Percentiles rank a stretch among this genome's conserved stretches.
These are phyloP conservation scores for Alternaria alternata DNA, from an alignment of 2,329 filamentous ascomycete genomes.

Conservation along the genomic window DNA sequence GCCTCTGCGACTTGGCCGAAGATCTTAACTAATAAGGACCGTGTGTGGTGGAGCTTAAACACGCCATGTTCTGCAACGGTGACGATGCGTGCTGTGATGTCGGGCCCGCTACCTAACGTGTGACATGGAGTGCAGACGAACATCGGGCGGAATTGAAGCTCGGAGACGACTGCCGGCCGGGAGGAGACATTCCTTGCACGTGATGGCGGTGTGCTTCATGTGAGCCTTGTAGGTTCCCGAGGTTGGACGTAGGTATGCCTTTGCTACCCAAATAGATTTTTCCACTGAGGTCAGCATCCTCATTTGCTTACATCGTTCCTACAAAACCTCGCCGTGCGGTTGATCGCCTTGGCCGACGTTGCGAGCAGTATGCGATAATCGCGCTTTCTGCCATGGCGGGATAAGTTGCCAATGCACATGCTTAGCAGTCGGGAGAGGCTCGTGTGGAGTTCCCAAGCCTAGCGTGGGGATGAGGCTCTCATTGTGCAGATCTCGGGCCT, in stretches of 20 bases:
- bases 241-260: not conserved
- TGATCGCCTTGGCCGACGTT: slow-evolving; percentile 3
- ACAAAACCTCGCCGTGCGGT: not conserved
- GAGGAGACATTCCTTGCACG: slow-evolving; percentile 11
- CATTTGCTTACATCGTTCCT: not conserved
- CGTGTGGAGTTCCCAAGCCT: slow-evolving; percentile 12
- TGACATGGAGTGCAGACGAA: slow-evolving; percentile 8
- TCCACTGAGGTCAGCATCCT: not conserved
- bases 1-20: slow-evolving; percentile 37
- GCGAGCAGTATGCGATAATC: not conserved
- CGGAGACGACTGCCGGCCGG: slow-evolving; percentile 14
- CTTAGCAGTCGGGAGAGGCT: slow-evolving; percentile 12
- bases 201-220: not conserved
- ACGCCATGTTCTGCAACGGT: slow-evolving; percentile 21
- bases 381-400: slow-evolving; percentile 11
- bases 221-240: not conserved
- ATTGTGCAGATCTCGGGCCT: slow-evolving; percentile 10
- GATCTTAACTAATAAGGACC: slow-evolving; percentile 34
- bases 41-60: slow-evolving; percentile 23
- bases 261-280: not conserved
- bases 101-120: slow-evolving; percentile 25
- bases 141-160: slow-evolving; percentile 7
- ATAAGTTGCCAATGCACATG: slow-evolving; percentile 17
- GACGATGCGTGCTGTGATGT: slow-evolving; percentile 17
- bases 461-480: slow-evolving; percentile 14